Evolutionary conservation across 768 basidiomycete species (phyloP), one percentile per base, ranked within the genome.

Genomic region (Mycena polygramma): DNA sequence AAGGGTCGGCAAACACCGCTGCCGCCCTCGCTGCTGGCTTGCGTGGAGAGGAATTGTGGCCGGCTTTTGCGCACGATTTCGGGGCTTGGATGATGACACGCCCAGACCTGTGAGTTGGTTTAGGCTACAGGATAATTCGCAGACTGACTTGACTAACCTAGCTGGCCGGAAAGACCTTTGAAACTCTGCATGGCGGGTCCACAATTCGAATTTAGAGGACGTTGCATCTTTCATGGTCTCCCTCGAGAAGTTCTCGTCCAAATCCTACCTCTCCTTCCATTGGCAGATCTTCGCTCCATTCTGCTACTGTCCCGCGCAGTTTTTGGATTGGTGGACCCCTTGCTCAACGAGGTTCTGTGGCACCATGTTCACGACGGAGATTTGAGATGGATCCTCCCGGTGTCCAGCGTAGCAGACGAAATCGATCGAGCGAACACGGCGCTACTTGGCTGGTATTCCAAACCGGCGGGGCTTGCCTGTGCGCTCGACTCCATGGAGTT

Each of bases 401-500:
- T 46, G 15, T 14, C 45, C 45, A 20, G 7, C 7, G 14, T 20
- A 46, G 19, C 7, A 19, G 45, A 19, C 19, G 45, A 46, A 65
- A 19, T 65, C 13, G 3, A 17, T 7, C 39, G 59, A 5, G 48
- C 59, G 5, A 49, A 61, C 35, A 11, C 10, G 53, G 26, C 43
- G 11, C 5, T 26, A 9, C 35, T 65, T 22, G 15, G 53, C 39
- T 36, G 51, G 62, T 39, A 22, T 39, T 10, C 22, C 17, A 22
- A 15, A 43, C 4, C 45, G 20, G 45, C 45, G 19, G 8, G 49
- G 24, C 49, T 22, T 19, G 45, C 20, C 26, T 48, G 41, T 36
- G 45, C 24, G 20, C 46, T 66, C 45, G 66, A 59, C n/a, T 67
- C 57, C 5, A 51, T 20, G 48, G 57, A 60, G 13, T 67, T 67